Evolutionary conservation across 1,284 basidiomycete genomes (phyloP).

Genomic region (Ganoderma meredithae): DNA sequence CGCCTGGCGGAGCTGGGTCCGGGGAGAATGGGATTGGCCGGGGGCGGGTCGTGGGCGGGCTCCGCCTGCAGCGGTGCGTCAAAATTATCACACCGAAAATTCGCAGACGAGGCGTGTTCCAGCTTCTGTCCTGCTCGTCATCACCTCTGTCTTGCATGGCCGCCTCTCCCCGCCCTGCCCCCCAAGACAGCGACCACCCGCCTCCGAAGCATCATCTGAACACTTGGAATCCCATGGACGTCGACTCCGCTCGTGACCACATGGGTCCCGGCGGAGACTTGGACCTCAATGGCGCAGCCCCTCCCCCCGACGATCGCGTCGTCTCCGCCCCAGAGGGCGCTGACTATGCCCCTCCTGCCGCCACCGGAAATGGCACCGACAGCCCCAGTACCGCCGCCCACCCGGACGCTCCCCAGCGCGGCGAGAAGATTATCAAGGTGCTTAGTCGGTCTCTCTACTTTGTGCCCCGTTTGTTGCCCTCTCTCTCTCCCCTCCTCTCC

Average conservation of each 20-base stretch:
- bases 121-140: constrained; percentile 23
- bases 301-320: constrained; percentile 42
- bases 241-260: constrained; percentile 50
- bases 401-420: constrained; percentile 54
- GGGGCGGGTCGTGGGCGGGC: not conserved
- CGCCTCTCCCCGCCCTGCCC: constrained; percentile 49
- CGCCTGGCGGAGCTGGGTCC: not conserved
- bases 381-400: constrained; percentile 30
- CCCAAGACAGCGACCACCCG: constrained; percentile 35
- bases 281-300: constrained; percentile 55
- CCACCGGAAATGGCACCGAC: constrained; percentile 31
- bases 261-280: constrained; percentile 56
- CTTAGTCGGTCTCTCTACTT: constrained; percentile 72
- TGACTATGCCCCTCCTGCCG: constrained; percentile 50
- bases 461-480: constrained; percentile 36
- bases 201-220: constrained; percentile 46
- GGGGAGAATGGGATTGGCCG: not conserved
- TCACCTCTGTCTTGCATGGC: constrained; percentile 52
- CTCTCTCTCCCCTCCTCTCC: constrained; percentile 37
- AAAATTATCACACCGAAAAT: constrained; percentile 21
- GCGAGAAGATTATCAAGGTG: constrained; percentile 89
- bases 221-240: constrained; percentile 63
- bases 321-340: constrained; percentile 50
- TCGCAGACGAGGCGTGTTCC: constrained; percentile 11
- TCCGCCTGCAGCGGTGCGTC: not conserved